Conservation (phyloP, 2,329 filamentous ascomycete genomes). For the Seiridium cupressi region DNA sequence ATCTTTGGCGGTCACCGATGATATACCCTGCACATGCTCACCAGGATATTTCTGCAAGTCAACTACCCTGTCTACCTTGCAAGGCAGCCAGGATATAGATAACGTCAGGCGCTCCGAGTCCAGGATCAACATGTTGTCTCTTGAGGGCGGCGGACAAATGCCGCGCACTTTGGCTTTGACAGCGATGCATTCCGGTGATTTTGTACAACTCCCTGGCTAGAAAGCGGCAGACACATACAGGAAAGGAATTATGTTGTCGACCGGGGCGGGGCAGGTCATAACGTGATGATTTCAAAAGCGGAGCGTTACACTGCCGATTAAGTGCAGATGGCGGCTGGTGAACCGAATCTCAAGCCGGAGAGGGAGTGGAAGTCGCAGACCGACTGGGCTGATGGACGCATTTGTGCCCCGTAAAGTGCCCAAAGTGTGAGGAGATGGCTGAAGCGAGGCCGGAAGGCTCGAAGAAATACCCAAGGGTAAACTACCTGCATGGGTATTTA, state of each 20-base stretch:
- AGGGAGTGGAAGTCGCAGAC: not conserved
- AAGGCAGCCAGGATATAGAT: not conserved
- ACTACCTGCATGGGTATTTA: not conserved
- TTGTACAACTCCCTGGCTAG: not conserved
- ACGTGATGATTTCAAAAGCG: not conserved
- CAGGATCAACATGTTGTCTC: not conserved
- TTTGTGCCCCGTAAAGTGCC: not conserved
- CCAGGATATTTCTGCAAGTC: slow-evolving; percentile 1
- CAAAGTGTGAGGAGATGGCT: too few species aligned
- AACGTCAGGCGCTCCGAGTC: not conserved
- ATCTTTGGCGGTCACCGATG: not conserved
- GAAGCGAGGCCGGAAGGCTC: not conserved
- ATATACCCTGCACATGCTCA: slow-evolving; percentile 1
- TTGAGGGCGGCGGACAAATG: not conserved
- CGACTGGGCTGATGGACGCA: not conserved
- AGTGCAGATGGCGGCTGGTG: not conserved
- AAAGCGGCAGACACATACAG: not conserved
- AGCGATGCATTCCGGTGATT: not conserved
- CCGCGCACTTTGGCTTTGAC: not conserved
- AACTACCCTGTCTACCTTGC: not conserved
- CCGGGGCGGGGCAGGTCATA: not conserved
- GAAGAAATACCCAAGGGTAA: not conserved
- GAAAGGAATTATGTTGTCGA: not conserved
- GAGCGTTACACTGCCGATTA: not conserved
- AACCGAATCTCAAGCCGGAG: not conserved